A percentile compares a stretch with the other conserved stretches of the same genome.
Conservation (phyloP, 2,329 filamentous ascomycete genomes). For the Curvularia spicifera region DNA sequence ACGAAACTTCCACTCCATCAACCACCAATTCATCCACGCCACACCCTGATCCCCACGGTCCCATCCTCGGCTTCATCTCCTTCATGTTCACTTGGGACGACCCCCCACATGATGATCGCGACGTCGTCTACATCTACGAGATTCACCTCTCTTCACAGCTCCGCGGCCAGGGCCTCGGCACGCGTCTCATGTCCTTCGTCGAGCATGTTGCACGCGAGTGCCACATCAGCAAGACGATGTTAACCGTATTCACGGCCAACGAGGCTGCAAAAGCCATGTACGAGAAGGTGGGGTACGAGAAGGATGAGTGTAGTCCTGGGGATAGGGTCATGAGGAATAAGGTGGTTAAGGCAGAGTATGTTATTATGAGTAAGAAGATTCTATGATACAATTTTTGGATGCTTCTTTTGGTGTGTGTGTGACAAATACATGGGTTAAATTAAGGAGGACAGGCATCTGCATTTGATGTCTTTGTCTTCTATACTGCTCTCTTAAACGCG, state of each 20-base stretch:
- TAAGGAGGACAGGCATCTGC: neutral
- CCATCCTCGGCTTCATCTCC: slow-evolving; percentile 56
- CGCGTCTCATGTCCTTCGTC: slow-evolving; percentile 64
- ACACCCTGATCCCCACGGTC: neutral
- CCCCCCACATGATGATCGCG: slow-evolving; percentile 42
- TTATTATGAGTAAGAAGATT: slow-evolving; percentile 38
- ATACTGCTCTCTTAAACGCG: neutral
- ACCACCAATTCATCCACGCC: neutral
- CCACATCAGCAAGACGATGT: slow-evolving; percentile 70
- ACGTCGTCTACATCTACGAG: slow-evolving; percentile 80
- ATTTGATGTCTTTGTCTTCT: neutral
- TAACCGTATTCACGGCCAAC: slow-evolving; percentile 74
- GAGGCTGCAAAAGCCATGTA: slow-evolving; percentile 66
- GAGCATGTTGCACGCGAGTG: slow-evolving; percentile 62
- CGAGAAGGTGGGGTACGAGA: slow-evolving; percentile 61
- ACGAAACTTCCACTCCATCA: neutral
- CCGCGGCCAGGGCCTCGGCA: slow-evolving; percentile 68
- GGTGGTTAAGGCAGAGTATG: slow-evolving; percentile 33
- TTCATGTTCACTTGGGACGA: slow-evolving; percentile 74
- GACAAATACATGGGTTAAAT: neutral
- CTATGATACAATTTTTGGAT: neutral
- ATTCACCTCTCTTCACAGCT: slow-evolving; percentile 68
- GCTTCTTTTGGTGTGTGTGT: neutral
- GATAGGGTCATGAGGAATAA: slow-evolving; percentile 47
- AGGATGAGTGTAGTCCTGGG: slow-evolving; percentile 61